Evolutionary conservation across 371 early-diverging fungal species (phyloP), one percentile per base, ranked within the genome.

Genomic region (Rhizomucor pusillus): DNA sequence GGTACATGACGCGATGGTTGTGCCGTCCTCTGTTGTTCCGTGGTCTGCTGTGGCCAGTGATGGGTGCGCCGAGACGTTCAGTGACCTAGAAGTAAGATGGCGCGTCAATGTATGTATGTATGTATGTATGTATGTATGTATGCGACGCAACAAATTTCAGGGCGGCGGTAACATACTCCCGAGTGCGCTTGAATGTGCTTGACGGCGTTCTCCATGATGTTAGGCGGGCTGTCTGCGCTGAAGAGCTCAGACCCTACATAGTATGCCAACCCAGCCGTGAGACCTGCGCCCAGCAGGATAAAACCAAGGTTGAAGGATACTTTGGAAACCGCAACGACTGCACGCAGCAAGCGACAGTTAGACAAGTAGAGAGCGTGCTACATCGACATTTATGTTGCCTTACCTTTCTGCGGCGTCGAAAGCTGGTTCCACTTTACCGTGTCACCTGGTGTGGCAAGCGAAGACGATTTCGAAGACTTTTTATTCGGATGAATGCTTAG

Each of bases 1-100:
- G 77, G 5, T 76, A 59, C 46, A 35, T 41, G n/a, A 64, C 52
- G 14, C 59, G 52, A 44, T 72, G 69, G 51, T 76, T 76, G 45
- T 72, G 53, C 43, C 65, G 65, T 47, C 61, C 57, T 50, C 65
- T 65, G 52, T 62, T 71, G 16, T 66, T 60, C 7, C 68, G 65
- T 10, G 76, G 65, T 40, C 67, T 72, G 6, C 76, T 73, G 47
- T 72, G 64, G 9, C 73, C 77, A 49, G 54, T 76, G 33, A 76
- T 71, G 19, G 77, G 73, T n/a, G 35, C 23, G 25, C 64, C 64
- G n/a, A 62, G 35, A 3, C 54, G 40, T 39, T 49, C 46, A 12
- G 49, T 35, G 13, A 57, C 40, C 57, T 57, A 50, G 14, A 16
- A 19, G 41, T 14, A 12, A 5, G 24, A 43, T 16, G 1, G n/a